These are phyloP conservation scores for Euptelea pleiosperma DNA, from an alignment of 164 flowering plant species.

Conservation along the genomic window DNA sequence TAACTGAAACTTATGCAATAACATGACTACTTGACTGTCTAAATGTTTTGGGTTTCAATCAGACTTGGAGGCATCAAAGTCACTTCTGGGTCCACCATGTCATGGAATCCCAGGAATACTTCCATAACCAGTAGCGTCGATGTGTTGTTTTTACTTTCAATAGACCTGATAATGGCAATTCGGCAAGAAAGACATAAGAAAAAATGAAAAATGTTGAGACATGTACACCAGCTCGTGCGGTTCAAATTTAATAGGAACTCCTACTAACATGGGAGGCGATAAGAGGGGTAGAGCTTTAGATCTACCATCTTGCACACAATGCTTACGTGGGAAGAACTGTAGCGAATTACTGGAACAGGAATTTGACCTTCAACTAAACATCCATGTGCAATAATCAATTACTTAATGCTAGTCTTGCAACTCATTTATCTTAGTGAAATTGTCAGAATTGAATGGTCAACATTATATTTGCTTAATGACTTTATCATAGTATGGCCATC, in stretches of 20 bases:
- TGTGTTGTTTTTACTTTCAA: too few relatives aligned
- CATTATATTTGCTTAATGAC: too few relatives aligned
- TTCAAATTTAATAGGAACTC: background rate
- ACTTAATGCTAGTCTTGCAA: background rate
- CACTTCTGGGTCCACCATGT: too few relatives aligned
- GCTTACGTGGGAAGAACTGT: background rate
- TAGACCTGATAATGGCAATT: too few relatives aligned
- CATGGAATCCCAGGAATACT: too few relatives aligned
- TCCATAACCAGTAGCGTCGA: too few relatives aligned
- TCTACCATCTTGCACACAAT: background rate
- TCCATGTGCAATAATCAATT: background rate
- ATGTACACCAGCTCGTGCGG: slow-evolving; percentile 3
- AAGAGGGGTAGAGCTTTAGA: background rate
- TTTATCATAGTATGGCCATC: too few relatives aligned
- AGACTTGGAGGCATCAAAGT: too few relatives aligned
- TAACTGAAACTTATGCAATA: background rate
- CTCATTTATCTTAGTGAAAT: background rate
- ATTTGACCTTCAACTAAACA: background rate
- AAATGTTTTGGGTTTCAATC: too few relatives aligned
- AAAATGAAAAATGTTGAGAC: too few relatives aligned
- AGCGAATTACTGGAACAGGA: background rate
- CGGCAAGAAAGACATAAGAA: background rate
- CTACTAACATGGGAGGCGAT: background rate
- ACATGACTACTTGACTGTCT: too few relatives aligned
- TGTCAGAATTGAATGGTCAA: background rate